phyloP scores from a whole-genome alignment of 2,329 filamentous ascomycete genomes.

The Claviceps sorghi region DNA sequence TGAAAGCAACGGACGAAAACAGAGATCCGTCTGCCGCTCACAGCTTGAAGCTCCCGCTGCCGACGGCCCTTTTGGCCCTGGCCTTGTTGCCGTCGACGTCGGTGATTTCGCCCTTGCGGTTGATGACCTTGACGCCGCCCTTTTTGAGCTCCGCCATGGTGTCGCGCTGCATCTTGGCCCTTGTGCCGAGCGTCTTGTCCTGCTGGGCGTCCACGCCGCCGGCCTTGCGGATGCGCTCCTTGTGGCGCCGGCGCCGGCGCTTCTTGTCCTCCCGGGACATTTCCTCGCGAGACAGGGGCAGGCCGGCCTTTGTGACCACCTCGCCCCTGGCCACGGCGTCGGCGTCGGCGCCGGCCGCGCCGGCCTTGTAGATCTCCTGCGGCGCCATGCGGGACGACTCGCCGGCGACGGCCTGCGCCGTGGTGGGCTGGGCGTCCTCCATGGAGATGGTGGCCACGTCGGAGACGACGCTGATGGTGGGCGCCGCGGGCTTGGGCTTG shows the following conservation, averaged over 20 bases:
- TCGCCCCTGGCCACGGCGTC: slow-evolving; percentile 52
- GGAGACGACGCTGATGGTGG: slow-evolving; percentile 72
- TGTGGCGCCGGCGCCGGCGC: slow-evolving; percentile 61
- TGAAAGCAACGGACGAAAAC: no score
- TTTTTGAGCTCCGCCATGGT: slow-evolving; percentile 59
- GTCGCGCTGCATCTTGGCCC: slow-evolving; percentile 31
- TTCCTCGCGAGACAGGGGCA: slow-evolving; percentile 69
- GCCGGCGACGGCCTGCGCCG: slow-evolving; percentile 56
- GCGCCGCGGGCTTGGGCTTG: slow-evolving; percentile 71
- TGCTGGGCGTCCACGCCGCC: slow-evolving; percentile 25
- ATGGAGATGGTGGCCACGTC: slow-evolving; percentile 86
- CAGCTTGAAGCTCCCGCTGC: slow-evolving; percentile 48
- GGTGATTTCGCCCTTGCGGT: slow-evolving; percentile 71
- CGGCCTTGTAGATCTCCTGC: slow-evolving; percentile 84
- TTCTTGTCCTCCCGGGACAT: slow-evolving; percentile 78
- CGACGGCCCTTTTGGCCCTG: slow-evolving; percentile 33
- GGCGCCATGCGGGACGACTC: slow-evolving; percentile 69
- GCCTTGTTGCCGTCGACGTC: slow-evolving; percentile 73
- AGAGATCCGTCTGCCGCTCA: no score
- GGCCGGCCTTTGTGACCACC: slow-evolving; percentile 61
- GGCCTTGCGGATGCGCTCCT: slow-evolving; percentile 68
- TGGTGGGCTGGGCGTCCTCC: slow-evolving; percentile 87
- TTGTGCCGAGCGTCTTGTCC: slow-evolving; percentile 33
- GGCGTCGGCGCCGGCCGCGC: slow-evolving; percentile 19
- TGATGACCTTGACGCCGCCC: slow-evolving; percentile 83